Evolutionary conservation across 331 rosid species (phyloP), one percentile per base, ranked within the genome.

Genomic region (Rosa hybrid): DNA sequence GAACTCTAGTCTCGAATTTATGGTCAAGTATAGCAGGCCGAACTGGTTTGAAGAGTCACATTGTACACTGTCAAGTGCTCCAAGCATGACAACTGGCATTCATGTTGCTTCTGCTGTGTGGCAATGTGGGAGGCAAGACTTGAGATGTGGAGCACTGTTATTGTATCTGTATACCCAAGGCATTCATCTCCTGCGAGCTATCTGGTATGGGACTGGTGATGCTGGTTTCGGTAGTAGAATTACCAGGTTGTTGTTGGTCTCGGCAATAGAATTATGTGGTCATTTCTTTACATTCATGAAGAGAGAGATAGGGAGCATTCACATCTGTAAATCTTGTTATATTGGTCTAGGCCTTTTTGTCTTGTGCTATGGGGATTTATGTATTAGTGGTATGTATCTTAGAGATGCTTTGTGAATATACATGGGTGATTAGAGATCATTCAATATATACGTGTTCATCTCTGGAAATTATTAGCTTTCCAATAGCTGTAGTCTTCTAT

Each of bases 31-130:
- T 96, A 64, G 97, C 99, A 0, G 97, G 97, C 39, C 92, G 99
- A 25, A 85, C 89, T 73, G 89, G 94, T 76, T 88, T 92, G 92
- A 96, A 88, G 92, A 93, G 97, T 82, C 99, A 93, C 84, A 96
- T 96, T 80, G 90, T 96, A 81, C 99, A 93, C 85, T 93, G 99
- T 82, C 99, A 96, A 81, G 98, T 96, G 78, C 98, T 96, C 77
- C 99, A 93, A 90, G 94, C 91, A 13, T 96, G 91, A 92, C 73
- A 79, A 77, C 39, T 18, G 48, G 12, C 14, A 20, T 41, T 25
- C 30, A 4, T 72, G 77, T 77, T 70, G 53, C 76, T 78, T 70
- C 17, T 67, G 69, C 57, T 76, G 78, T 74, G 83, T 68, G 72
- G 41, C 50, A 20, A 17, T 41, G 50, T 85, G 74, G 77, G 81